Conservation (phyloP, 2,329 filamentous ascomycete species). For the Xylaria sp. region DNA sequence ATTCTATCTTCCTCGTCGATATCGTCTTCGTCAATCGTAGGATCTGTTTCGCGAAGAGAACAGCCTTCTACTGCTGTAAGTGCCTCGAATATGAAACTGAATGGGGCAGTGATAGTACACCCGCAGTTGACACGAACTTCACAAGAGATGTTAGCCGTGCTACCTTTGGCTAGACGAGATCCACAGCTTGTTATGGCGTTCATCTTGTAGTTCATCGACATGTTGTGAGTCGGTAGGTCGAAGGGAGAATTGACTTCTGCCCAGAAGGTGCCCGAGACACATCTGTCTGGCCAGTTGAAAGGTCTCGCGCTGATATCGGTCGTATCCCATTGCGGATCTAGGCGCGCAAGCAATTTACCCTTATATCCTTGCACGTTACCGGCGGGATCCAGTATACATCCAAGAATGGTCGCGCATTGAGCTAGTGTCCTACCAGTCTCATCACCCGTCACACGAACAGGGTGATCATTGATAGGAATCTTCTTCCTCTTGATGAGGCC, state of each 20-base stretch:
- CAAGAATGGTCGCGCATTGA: conserved; percentile 32
- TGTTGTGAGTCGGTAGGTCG: conserved; percentile 40
- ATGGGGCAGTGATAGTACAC: conserved; percentile 43
- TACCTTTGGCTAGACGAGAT: conserved; percentile 43
- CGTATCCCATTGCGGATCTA: conserved; percentile 33
- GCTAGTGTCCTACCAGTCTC: conserved; percentile 34
- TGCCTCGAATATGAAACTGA: conserved; percentile 42
- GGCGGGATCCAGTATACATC: conserved; percentile 30
- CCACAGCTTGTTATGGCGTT: conserved; percentile 33
- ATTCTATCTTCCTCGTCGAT: conserved; percentile 39
- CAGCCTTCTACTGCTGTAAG: conserved; percentile 38
- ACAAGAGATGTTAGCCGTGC: conserved; percentile 41
- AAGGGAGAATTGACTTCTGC: conserved; percentile 30
- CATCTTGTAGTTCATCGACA: conserved; percentile 42
- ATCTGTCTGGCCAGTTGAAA: conserved; percentile 27
- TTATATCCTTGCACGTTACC: conserved; percentile 26
- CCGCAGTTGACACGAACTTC: conserved; percentile 44
- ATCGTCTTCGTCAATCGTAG: background rate
- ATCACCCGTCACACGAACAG: conserved; percentile 21
- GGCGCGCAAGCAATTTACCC: conserved; percentile 19
- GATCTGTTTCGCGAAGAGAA: conserved; percentile 37
- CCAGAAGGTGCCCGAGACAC: conserved; percentile 41
- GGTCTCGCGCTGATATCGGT: conserved; percentile 32
- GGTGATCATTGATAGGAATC: conserved; percentile 5
- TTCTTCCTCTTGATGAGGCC: conserved; percentile 27